Percentiles rank a stretch among this genome's conserved stretches.
Evolutionary conservation across 768 basidiomycete genomes (phyloP).

Genomic region (Phylloporus arenicola): DNA sequence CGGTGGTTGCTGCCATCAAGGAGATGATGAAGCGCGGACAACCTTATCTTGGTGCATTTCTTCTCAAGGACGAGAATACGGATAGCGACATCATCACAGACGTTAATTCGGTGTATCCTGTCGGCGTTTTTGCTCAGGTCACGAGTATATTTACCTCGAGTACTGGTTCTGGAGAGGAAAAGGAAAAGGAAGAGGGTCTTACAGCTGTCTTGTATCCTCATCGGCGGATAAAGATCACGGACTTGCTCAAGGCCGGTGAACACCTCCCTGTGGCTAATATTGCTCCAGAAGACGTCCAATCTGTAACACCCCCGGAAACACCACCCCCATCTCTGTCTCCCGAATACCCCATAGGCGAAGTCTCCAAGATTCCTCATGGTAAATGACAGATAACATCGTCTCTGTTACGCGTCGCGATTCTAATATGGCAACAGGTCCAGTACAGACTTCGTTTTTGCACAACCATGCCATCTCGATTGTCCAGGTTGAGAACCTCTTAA

Average conservation of each 20-base stretch:
- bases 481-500: constrained; percentile 75
- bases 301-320: constrained; percentile 41
- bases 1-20: constrained; percentile 89
- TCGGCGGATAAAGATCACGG: constrained; percentile 81
- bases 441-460: constrained; percentile 83
- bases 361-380: constrained; percentile 23
- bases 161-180: constrained; percentile 49
- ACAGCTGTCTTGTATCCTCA: constrained; percentile 95
- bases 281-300: constrained; percentile 36
- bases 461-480: constrained; percentile 82
- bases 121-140: constrained; percentile 96
- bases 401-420: not conserved
- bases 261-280: constrained; percentile 31
- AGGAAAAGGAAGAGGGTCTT: constrained; percentile 80
- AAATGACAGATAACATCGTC: not conserved
- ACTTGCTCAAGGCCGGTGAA: constrained; percentile 69
- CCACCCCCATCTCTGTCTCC: constrained; percentile 30
- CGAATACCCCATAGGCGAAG: constrained; percentile 20
- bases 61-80: constrained; percentile 88
- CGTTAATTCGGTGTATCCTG: constrained; percentile 79
- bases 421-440: constrained; percentile 39
- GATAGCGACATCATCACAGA: constrained; percentile 93
- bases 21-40: constrained; percentile 97
- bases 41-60: constrained; percentile 94
- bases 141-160: constrained; percentile 81